phyloP scores from a whole-genome alignment of 2,329 filamentous ascomycete species.

The Eurotiales sp. region DNA sequence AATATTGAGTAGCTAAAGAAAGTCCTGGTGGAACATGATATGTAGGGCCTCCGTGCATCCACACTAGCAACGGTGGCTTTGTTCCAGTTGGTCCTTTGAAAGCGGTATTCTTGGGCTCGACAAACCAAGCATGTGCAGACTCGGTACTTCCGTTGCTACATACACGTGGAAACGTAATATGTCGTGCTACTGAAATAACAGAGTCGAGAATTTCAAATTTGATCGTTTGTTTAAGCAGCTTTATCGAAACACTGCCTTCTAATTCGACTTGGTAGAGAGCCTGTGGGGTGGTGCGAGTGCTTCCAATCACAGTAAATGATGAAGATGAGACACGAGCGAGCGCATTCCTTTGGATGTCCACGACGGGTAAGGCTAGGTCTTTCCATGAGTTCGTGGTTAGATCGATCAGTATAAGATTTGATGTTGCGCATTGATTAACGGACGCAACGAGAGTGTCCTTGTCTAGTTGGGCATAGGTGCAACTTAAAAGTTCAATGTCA shows the following conservation, averaged over 20 bases:
- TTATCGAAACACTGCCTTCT: neutral
- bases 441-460: conserved; percentile 7
- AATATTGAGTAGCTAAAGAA: conserved; percentile 49
- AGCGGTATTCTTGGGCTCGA: conserved; percentile 47
- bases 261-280: conserved; percentile 8
- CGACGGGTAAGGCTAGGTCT: conserved; percentile 7
- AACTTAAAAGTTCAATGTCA: conserved; percentile 1
- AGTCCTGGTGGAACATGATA: conserved; percentile 44
- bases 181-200: neutral
- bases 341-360: conserved; percentile 11
- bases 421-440: conserved; percentile 5
- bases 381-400: conserved; percentile 7
- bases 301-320: conserved; percentile 9
- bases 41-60: conserved; percentile 52
- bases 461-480: conserved; percentile 8
- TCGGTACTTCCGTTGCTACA: neutral
- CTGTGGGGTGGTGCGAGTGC: conserved; percentile 3
- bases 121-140: conserved; percentile 45
- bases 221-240: conserved; percentile 4
- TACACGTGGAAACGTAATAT: conserved; percentile 7
- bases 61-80: conserved; percentile 50
- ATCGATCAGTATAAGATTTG: conserved; percentile 6
- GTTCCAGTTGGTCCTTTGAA: conserved; percentile 37
- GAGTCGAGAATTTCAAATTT: conserved; percentile 3
- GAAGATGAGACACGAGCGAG: conserved; percentile 1